Percentiles rank a stretch among this genome's conserved stretches.
Conservation (phyloP, 163 green algal genomes). For the Scenedesmus sp. region DNA sequence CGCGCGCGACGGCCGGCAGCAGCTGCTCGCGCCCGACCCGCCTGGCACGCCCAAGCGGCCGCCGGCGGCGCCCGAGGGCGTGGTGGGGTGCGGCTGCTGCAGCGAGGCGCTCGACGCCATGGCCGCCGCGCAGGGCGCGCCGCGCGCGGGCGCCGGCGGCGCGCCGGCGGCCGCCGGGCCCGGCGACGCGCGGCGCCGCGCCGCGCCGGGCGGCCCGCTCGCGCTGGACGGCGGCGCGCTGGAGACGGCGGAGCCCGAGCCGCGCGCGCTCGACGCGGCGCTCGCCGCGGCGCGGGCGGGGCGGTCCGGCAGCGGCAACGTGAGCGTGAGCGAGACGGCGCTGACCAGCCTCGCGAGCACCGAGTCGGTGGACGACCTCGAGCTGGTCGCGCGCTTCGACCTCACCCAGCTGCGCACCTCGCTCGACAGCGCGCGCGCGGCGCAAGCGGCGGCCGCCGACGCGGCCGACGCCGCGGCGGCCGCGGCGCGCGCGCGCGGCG, state of each 20-base stretch:
- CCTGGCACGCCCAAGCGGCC: not conserved
- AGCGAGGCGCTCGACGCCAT: slow-evolving; percentile 16
- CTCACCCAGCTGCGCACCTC: not conserved
- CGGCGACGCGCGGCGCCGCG: not conserved
- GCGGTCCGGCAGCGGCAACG: not conserved
- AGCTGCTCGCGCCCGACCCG: not conserved
- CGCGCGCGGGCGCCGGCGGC: not conserved
- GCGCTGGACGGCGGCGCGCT: slow-evolving; percentile 12
- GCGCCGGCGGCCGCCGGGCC: not conserved
- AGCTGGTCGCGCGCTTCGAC: slow-evolving; percentile 24
- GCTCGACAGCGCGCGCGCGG: too few relatives aligned
- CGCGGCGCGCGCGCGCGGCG: not conserved
- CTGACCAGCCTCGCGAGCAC: not conserved
- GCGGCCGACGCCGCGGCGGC: not conserved
- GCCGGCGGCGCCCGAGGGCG: not conserved
- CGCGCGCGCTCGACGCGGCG: not conserved
- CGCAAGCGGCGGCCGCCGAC: not conserved
- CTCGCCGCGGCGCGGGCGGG: slow-evolving; percentile 32
- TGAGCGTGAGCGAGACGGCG: slow-evolving; percentile 13
- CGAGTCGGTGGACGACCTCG: not conserved
- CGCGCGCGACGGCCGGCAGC: slow-evolving; percentile 4
- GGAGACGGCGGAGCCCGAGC: too few relatives aligned
- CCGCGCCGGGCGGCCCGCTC: not conserved
- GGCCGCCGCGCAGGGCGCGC: not conserved
- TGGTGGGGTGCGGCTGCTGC: slow-evolving; percentile 28